Conservation (phyloP, 2,329 filamentous ascomycete genomes). For the Aspergillus versicolor region DNA sequence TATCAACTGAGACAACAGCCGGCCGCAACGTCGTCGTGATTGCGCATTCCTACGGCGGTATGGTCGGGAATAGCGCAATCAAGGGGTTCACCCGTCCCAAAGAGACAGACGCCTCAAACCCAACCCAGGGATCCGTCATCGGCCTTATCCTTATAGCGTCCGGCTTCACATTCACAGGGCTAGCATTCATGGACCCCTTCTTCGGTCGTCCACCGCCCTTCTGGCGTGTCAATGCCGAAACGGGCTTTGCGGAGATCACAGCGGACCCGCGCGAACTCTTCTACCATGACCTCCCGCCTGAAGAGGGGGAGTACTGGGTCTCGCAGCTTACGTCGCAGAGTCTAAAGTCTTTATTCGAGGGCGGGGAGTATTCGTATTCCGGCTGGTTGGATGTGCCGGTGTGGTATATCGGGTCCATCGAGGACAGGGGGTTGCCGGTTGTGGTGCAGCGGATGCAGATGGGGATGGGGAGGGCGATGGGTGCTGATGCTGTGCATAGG, state of each 20-base stretch:
- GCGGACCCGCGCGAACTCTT: conserved; percentile 41
- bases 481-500: conserved; percentile 36
- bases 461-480: conserved; percentile 40
- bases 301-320: conserved; percentile 47
- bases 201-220: conserved; percentile 44
- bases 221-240: conserved; percentile 42
- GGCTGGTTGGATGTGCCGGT: conserved; percentile 51
- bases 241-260: conserved; percentile 44
- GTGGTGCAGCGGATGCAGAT: conserved; percentile 41
- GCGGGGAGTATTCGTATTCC: conserved; percentile 44
- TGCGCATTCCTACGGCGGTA: conserved; percentile 52
- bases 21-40: conserved; percentile 49
- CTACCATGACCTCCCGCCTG: conserved; percentile 51
- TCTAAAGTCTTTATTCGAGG: conserved; percentile 47
- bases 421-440: conserved; percentile 45
- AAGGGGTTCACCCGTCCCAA: conserved; percentile 38
- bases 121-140: conserved; percentile 39
- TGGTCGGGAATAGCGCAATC: conserved; percentile 48
- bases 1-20: conserved; percentile 35
- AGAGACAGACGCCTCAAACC: neutral
- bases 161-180: conserved; percentile 41
- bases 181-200: conserved; percentile 44
- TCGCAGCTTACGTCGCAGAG: conserved; percentile 43
- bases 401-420: conserved; percentile 48
- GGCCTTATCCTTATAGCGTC: conserved; percentile 49